Conservation (phyloP, 257 asterid species). For the Anisodus tanguticus region DNA sequence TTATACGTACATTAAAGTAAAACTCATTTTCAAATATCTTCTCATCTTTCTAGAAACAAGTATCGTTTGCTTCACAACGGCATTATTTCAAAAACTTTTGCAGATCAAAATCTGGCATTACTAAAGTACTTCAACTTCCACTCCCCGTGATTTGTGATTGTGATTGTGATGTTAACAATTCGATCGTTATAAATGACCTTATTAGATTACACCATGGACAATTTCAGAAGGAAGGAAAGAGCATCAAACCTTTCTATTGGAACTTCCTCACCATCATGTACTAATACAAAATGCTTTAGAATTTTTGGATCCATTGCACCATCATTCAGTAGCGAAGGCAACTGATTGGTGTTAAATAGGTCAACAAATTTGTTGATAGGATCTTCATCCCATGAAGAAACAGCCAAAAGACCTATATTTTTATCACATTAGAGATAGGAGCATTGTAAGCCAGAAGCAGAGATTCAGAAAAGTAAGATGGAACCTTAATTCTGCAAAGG, state of each 20-base stretch:
- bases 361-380: conserved; percentile 82
- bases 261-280: conserved; percentile 79
- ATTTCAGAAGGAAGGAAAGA: conserved; percentile 28
- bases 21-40: background rate
- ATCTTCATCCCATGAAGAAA: conserved; percentile 83
- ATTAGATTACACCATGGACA: background rate
- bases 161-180: conserved; percentile 5
- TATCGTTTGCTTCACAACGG: background rate
- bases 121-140: background rate
- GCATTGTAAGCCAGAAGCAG: conserved; percentile 38
- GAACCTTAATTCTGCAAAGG: conserved; percentile 36
- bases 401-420: conserved; percentile 83
- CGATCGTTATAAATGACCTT: background rate
- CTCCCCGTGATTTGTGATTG: conserved; percentile 10
- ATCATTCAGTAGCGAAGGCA: conserved; percentile 84
- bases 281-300: conserved; percentile 81
- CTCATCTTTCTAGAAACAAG: background rate
- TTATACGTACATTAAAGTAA: background rate
- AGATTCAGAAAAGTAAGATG: conserved; percentile 7
- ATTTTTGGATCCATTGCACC: conserved; percentile 98
- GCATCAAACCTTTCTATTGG: conserved; percentile 62
- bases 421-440: conserved; percentile 33
- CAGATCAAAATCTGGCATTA: background rate
- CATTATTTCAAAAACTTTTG: background rate
- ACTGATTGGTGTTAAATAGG: conserved; percentile 74